Percentiles rank a stretch among this genome's conserved stretches.
Conservation (phyloP, 768 basidiomycete species). For the Mycena crocata region DNA sequence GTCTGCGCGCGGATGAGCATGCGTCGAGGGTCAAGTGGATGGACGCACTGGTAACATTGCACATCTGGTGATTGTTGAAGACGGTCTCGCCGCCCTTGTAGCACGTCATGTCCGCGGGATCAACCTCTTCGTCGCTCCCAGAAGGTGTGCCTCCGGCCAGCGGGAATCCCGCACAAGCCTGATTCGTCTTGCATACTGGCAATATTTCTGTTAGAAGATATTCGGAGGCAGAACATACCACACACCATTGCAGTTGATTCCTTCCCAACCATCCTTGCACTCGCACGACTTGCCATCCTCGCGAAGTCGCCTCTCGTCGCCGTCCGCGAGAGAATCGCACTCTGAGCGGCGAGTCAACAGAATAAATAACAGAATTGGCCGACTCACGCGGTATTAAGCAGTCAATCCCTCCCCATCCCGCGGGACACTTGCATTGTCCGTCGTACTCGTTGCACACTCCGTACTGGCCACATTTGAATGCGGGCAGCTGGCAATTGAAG, state of each 20-base stretch:
- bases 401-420: conserved; percentile 98
- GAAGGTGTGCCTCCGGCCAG: conserved; percentile 58
- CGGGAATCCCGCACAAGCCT: conserved; percentile 85
- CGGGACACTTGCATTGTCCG: conserved; percentile 96
- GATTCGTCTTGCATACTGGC: conserved; percentile 87
- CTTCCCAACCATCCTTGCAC: conserved; percentile 95
- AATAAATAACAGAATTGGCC: background rate
- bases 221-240: conserved; percentile 1
- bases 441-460: conserved; percentile 92
- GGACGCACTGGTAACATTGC: conserved; percentile 93
- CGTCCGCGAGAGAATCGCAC: conserved; percentile 94
- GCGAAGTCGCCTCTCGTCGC: conserved; percentile 84
- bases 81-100: conserved; percentile 94
- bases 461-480: conserved; percentile 92
- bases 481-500: conserved; percentile 96
- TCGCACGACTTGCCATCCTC: conserved; percentile 82
- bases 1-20: conserved; percentile 59
- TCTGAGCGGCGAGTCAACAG: conserved; percentile 58
- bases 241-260: conserved; percentile 97
- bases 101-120: conserved; percentile 83
- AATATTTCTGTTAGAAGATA: background rate
- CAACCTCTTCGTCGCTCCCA: conserved; percentile 50
- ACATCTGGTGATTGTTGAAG: conserved; percentile 97
- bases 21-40: background rate
- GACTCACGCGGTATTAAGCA: conserved; percentile 90